Evolutionary conservation across 176 grass and related monocot species (phyloP), one percentile per base, ranked within the genome.

Genomic region (Poa pratensis): DNA sequence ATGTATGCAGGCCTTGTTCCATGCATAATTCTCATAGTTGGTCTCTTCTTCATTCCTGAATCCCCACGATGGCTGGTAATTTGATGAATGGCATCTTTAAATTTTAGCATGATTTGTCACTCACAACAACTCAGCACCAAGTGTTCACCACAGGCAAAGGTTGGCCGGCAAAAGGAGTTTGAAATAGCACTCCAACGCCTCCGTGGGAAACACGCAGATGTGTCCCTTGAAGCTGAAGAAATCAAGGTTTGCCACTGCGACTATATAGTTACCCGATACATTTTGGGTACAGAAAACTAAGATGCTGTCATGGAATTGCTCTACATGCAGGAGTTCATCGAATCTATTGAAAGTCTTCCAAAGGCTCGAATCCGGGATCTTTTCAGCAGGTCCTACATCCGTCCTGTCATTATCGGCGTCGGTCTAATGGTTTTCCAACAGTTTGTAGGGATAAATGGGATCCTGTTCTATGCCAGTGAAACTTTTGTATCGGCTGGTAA

Each of bases 391-490:
- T 28, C 73, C 55, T 88, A 93, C 63, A 79, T 88, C 39, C 85
- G 81, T 85, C 81, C 91, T 0, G 71, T 90, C 23, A 65, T 71
- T 2, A 85, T 82, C 61, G 82, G 90, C 51, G 90, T 88, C 37
- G 90, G 87, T 43, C 84, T 94, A 17, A 94, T 94, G 92, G 85
- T 88, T 32, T 92, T 94, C 74, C 92, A 94, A 57, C 90, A 94
- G 58, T 87, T 92, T 77, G 87, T 72, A 40, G 90, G 92, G 40
- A 71, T 90, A 85, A 94, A 92, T 53, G 92, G 92, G n/a, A 86
- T 94, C 42, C 39, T 82, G 20, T 94, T 92, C 78, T 94, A 90
- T 72, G 87, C 87, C 27, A 90, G 78, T 72, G 92, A 92, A 86
- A 92, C 74, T 70, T 92, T 94, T 80, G 87, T 82, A 83, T 94